Percentiles rank a stretch among this genome's conserved stretches.
phyloP scores from a whole-genome alignment of 1,284 basidiomycete species.

The Ceratobasidium sp. region DNA sequence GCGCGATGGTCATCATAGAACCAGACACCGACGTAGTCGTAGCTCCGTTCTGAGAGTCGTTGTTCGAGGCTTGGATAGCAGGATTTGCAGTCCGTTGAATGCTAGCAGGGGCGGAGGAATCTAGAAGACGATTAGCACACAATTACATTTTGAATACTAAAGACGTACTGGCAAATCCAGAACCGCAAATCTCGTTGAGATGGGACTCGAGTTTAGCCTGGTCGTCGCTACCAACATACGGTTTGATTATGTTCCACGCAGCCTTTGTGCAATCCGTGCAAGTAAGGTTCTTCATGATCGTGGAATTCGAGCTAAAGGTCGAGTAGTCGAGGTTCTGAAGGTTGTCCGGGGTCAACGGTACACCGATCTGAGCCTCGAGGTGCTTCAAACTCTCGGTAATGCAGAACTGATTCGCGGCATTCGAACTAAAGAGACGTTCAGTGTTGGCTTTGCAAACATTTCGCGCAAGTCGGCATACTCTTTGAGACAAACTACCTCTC shows the following conservation, averaged over 20 bases:
- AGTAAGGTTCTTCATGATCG: neutral
- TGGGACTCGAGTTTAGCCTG: neutral
- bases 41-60: constrained; percentile 2
- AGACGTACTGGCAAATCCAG: constrained; percentile 19
- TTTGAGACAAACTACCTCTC: constrained; percentile 36
- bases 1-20: neutral
- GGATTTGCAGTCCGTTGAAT: constrained; percentile 20
- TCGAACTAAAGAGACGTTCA: neutral
- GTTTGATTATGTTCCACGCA: constrained; percentile 21
- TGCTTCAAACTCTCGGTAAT: constrained; percentile 1
- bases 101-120: neutral
- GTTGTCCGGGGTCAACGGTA: constrained; percentile 13
- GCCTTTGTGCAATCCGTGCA: constrained; percentile 36
- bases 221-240: neutral
- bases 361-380: neutral
- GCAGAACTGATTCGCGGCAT: constrained; percentile 1
- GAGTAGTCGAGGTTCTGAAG: neutral
- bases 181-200: constrained; percentile 8
- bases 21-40: neutral
- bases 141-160: neutral
- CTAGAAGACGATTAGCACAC: neutral
- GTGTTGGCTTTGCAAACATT: neutral
- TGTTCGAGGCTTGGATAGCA: constrained; percentile 2
- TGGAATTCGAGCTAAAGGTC: neutral
- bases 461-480: neutral